phyloP scores from a whole-genome alignment of 306 rosid genomes.

The Mimosa bimucronata region DNA sequence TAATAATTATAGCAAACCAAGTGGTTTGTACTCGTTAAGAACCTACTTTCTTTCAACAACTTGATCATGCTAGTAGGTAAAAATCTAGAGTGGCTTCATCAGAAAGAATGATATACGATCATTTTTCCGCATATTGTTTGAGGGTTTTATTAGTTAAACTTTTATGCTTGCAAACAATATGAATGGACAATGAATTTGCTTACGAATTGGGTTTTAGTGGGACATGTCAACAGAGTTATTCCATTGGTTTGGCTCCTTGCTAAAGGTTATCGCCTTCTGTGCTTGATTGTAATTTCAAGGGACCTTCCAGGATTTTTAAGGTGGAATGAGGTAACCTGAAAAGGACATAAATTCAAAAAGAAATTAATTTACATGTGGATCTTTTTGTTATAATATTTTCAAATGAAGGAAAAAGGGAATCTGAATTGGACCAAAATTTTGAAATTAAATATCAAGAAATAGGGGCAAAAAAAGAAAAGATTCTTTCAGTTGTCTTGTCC shows the following conservation, averaged over 20 bases:
- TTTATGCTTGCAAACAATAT: constrained; percentile 7
- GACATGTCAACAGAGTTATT: constrained; percentile 8
- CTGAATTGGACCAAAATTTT: background rate
- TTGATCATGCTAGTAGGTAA: background rate
- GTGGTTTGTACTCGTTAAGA: background rate
- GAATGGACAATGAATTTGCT: constrained; percentile 1
- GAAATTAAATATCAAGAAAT: constrained; percentile 12
- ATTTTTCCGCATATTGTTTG: background rate
- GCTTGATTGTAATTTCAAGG: constrained; percentile 3
- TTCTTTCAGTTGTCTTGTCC: constrained; percentile 30
- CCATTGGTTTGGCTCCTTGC: constrained; percentile 26
- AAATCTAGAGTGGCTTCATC: background rate
- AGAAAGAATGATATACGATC: background rate
- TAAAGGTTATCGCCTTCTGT: constrained; percentile 4
- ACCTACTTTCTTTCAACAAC: constrained; percentile 11
- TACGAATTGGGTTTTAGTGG: constrained; percentile 17
- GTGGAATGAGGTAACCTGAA: constrained; percentile 2
- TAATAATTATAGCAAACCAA: constrained; percentile 19
- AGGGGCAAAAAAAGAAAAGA: constrained; percentile 11
- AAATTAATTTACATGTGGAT: constrained; percentile 1
- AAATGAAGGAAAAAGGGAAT: background rate
- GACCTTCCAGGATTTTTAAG: background rate
- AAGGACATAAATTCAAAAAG: constrained; percentile 10
- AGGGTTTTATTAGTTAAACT: background rate
- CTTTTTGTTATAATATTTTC: constrained; percentile 10